Base-by-base conservation (phyloP, 2,329 filamentous ascomycete species). In the Taxawa tesnikishii region DNA sequence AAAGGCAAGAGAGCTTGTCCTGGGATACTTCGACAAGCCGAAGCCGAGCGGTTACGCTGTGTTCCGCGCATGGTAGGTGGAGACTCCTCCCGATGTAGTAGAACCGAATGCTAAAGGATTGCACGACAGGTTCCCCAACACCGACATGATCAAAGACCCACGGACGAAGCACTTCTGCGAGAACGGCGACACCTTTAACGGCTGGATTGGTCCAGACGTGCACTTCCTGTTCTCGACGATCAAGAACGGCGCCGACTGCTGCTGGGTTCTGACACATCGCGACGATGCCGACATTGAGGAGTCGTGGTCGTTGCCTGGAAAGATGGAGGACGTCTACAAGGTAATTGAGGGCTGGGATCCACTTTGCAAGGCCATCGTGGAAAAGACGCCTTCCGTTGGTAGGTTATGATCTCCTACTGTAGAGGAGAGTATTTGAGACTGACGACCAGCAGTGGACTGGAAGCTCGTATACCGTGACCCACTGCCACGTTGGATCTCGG, bases 391-490 rank as follows among this genome's bases (percentile, higher is more conserved):
- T 8, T 33, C 35, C 2, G 32, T 30, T 28, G 34, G 34, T 37
- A 15, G 29, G 34, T 24, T 15, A 15, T 4, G 15, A 12, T 4
- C 7, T 8, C 7, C 2, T 6, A 18, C 13, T 14, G 7, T 12
- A 10, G 13, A 29, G 7, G 27, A 29, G 8, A 8, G 12, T 16
- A 16, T 12, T 12, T 12, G 7, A 6, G 3, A 15, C 28, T 36
- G 15, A 36, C 17, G 4, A 6, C 13, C 11, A 12, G 7, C 15
- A 37, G 56, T 70, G 2, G 67, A 70, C 44, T 71, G 66, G 66
- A 70, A 69, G 46, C 63, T 71, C 13, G 66, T 67, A 26, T 70
- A 69, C 39, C 56, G 67, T 26, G 66, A 70, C 39, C 67, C 66
- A 2, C 50, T 70, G 7, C 63, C 67, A 0, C 63, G 58, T 1